phyloP scores from a whole-genome alignment of 306 rosid species.

The Fragaria iinumae region DNA sequence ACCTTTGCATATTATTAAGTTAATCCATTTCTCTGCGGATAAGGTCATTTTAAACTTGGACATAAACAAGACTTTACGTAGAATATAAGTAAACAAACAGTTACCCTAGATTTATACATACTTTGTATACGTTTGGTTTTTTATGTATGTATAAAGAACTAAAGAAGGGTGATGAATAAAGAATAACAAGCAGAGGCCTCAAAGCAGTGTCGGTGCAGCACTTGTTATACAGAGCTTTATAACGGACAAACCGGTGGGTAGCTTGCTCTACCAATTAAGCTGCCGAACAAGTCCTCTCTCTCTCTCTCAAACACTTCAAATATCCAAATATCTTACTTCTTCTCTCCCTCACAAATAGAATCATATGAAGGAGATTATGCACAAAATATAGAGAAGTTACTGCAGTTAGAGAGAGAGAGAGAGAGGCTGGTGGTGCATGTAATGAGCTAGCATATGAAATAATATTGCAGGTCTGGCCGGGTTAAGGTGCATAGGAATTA shows the following conservation, averaged over 20 bases:
- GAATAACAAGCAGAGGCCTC: background rate
- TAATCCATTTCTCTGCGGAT: background rate
- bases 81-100: background rate
- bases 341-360: background rate
- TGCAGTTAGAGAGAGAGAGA: background rate
- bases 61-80: constrained; percentile 3
- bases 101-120: background rate
- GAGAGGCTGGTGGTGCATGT: background rate
- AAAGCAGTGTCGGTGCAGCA: constrained; percentile 7
- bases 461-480: constrained; percentile 52
- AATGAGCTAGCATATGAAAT: background rate
- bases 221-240: background rate
- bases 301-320: background rate
- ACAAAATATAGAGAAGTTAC: background rate
- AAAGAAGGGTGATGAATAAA: background rate
- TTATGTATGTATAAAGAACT: background rate
- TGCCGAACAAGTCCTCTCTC: background rate
- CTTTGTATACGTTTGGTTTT: background rate
- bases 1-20: background rate
- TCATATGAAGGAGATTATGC: background rate
- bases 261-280: background rate
- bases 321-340: constrained; percentile 5
- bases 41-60: background rate
- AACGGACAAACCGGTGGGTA: constrained; percentile 13
- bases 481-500: constrained; percentile 39